Evolutionary conservation across 2,329 filamentous ascomycete species (phyloP), one percentile per base, ranked within the genome.

Genomic region (Purpureocillium takamizusanense): DNA sequence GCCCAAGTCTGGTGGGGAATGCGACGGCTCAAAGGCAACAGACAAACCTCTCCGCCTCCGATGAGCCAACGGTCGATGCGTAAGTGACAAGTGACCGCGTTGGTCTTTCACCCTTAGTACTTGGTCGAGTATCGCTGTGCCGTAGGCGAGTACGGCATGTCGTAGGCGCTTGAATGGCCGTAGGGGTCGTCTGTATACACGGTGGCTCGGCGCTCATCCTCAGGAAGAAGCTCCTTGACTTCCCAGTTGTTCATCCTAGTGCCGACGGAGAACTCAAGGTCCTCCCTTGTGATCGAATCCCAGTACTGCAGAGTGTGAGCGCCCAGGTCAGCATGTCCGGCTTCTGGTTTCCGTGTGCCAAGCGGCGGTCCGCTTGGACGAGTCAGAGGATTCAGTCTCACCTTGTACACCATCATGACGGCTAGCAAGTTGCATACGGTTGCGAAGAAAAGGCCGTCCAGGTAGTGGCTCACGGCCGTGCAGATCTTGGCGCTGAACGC

Each of bases 401-500:
- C 87, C 83, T 98, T 98, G 75, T 98, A 98, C 29, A 98, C 81
- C 92, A 97, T 98, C 92, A 98, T 98, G 44, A 98, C 90, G 11
- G 81, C 87, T 32, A 98, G 69, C 33, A 98, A 66, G 57, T 98
- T 98, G 69, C 88, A 92, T 39, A 90, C 81, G 1, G 90, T 95
- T 4, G 88, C 86, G 55, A 98, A 89, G 67, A 97, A 94, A 35
- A 97, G 65, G 1, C 90, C 90, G 55, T 98, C 92, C 35, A 98
- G 65, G 57, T 97, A 98, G 61, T 98, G 92, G 62, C 86, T 81
- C 30, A 89, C 79, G 34, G 78, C 76, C 37, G 82, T 74, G 67
- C 92, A 98, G 53, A 98, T 89, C 46, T 74, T 78, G 47, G 81
- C 73, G 65, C 86, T 92, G 55, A 95, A 86, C 17, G 83, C 87